Conservation (phyloP, 2,329 filamentous ascomycete genomes). For the Fusarium liriodendri region DNA sequence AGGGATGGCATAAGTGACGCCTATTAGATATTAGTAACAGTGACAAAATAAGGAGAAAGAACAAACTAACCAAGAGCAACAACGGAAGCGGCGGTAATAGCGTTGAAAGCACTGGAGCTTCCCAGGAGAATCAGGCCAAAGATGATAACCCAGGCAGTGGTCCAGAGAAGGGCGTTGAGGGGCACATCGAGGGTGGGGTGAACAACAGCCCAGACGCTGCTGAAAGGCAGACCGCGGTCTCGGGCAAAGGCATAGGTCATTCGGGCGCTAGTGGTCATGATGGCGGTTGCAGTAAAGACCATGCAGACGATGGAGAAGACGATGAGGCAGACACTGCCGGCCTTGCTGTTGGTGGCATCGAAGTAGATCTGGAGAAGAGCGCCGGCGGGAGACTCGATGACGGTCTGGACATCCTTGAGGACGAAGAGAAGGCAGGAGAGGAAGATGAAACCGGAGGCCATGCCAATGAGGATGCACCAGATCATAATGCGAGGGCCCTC, state of each 20-base stretch:
- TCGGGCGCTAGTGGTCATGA: slow-evolving; percentile 74
- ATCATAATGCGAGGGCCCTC: slow-evolving; percentile 76
- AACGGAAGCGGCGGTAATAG: slow-evolving; percentile 78
- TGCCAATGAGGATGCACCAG: slow-evolving; percentile 71
- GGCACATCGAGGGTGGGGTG: slow-evolving; percentile 72
- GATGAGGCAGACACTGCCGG: slow-evolving; percentile 71
- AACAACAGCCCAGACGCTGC: slow-evolving; percentile 69
- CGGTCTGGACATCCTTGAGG: slow-evolving; percentile 65
- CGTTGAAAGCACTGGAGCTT: slow-evolving; percentile 74
- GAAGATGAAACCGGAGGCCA: slow-evolving; percentile 70
- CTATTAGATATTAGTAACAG: slow-evolving; percentile 8
- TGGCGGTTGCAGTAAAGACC: slow-evolving; percentile 70
- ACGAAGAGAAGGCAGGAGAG: slow-evolving; percentile 73
- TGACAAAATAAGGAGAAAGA: not conserved
- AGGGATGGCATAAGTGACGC: slow-evolving; percentile 79
- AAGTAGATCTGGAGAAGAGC: slow-evolving; percentile 73
- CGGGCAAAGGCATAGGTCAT: slow-evolving; percentile 75
- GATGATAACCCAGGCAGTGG: slow-evolving; percentile 70
- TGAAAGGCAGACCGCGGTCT: slow-evolving; percentile 76
- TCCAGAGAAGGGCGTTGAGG: slow-evolving; percentile 74
- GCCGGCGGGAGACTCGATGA: slow-evolving; percentile 66
- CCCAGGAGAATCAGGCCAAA: slow-evolving; percentile 79
- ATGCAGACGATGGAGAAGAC: slow-evolving; percentile 75
- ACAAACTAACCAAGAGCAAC: slow-evolving; percentile 66
- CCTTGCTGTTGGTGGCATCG: slow-evolving; percentile 71